phyloP scores from a whole-genome alignment of 2,329 filamentous ascomycete species.

The Cladosporium velox region DNA sequence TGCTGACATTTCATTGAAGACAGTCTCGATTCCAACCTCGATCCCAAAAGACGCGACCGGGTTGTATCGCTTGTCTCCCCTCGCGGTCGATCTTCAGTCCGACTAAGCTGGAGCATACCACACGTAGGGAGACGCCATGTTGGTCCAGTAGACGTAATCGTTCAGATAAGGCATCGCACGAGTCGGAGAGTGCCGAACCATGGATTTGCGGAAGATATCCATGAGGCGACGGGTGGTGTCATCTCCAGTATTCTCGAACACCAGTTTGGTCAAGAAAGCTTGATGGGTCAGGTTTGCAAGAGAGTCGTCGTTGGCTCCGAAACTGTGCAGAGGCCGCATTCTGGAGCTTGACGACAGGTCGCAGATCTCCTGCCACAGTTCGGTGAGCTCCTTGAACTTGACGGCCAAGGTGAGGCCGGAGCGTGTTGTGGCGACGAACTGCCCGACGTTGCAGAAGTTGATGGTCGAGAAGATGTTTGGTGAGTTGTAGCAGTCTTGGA shows the following conservation, averaged over 20 bases:
- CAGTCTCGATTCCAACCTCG: background rate
- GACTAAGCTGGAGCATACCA: background rate
- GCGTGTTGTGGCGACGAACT: background rate
- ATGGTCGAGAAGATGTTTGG: background rate
- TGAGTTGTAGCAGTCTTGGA: background rate
- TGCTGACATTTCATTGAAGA: background rate
- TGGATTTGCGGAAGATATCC: background rate
- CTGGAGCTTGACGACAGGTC: background rate
- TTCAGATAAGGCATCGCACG: background rate
- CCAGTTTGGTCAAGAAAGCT: background rate
- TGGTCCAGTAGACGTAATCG: background rate
- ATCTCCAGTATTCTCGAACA: background rate
- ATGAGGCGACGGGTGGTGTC: background rate
- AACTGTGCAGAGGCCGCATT: background rate
- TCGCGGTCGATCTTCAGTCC: background rate
- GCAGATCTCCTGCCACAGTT: background rate
- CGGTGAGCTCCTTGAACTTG: background rate
- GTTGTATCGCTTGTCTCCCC: background rate
- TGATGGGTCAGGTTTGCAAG: background rate
- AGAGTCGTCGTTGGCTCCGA: background rate
- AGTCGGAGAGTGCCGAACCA: background rate
- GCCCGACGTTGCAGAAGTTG: background rate
- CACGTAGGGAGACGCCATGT: background rate
- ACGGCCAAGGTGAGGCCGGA: background rate
- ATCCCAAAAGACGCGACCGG: background rate